Conservation (phyloP, 106 monocot species). For the Narthecium ossifragum region DNA sequence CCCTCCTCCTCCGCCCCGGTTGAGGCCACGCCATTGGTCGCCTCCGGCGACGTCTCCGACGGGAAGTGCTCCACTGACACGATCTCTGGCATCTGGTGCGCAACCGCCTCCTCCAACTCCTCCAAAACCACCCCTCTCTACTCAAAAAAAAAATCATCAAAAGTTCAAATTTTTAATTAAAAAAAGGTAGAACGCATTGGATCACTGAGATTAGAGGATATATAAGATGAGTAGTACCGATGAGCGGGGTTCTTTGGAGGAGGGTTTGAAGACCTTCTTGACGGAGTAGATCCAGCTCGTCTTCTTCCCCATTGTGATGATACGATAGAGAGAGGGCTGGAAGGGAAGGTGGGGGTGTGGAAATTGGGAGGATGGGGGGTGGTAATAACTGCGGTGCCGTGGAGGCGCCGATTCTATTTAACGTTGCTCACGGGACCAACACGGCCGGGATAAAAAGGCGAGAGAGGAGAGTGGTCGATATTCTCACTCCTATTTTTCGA, state of each 20-base stretch:
- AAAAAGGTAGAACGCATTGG: background rate
- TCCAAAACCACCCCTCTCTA: background rate
- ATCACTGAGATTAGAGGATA: background rate
- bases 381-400: too few species aligned
- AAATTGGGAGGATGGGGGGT: too few species aligned
- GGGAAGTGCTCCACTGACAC: constrained; percentile 68
- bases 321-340: too few species aligned
- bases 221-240: background rate
- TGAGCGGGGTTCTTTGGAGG: constrained; percentile 5
- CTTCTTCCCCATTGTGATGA: too few species aligned
- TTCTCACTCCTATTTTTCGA: too few species aligned
- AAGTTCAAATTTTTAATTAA: background rate
- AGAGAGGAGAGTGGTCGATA: too few species aligned
- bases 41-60: constrained; percentile 45
- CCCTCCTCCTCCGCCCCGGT: constrained; percentile 1
- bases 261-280: constrained; percentile 62
- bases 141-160: background rate
- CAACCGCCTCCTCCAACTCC: constrained; percentile 16
- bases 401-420: too few species aligned
- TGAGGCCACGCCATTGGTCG: constrained; percentile 14
- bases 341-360: too few species aligned
- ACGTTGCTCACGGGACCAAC: too few species aligned
- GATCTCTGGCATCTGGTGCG: constrained; percentile 45
- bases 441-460: too few species aligned
- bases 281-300: constrained; percentile 54